phyloP scores from a whole-genome alignment of 208 protist genomes.

The Trypanosoma platydactyli region DNA sequence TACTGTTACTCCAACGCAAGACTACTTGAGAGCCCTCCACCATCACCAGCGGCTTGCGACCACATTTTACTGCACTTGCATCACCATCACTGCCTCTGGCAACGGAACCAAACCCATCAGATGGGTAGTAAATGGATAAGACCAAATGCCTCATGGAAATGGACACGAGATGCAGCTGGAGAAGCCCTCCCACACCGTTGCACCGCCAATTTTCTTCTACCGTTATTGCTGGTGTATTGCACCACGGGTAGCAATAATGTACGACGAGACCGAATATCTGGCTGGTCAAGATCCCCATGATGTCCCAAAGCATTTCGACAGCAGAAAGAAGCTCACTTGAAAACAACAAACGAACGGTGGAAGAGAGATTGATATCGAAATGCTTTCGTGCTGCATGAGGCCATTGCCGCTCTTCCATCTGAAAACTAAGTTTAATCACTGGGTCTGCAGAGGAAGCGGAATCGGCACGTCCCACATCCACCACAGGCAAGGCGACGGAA shows the following conservation, averaged over 20 bases:
- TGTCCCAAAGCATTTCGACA: constrained; percentile 45
- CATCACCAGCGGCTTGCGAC: neutral
- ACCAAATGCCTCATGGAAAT: constrained; percentile 1
- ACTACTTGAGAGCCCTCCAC: constrained; percentile 9
- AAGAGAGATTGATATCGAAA: constrained; percentile 18
- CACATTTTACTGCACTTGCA: neutral
- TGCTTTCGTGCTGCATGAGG: constrained; percentile 22
- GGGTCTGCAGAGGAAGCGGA: neutral
- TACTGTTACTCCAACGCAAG: constrained; percentile 11
- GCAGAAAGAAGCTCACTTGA: constrained; percentile 28
- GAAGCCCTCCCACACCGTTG: constrained; percentile 10
- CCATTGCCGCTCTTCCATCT: constrained; percentile 2
- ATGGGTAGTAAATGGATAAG: constrained; percentile 23
- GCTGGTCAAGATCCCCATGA: constrained; percentile 34
- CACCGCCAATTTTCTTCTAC: constrained; percentile 20
- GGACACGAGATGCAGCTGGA: constrained; percentile 5
- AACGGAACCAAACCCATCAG: constrained; percentile 23
- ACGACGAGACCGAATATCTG: constrained; percentile 29
- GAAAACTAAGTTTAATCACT: constrained; percentile 2
- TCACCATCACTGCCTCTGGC: neutral
- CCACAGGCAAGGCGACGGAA: neutral
- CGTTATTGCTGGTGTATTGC: constrained; percentile 8
- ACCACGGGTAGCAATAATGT: constrained; percentile 33
- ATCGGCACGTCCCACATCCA: neutral
- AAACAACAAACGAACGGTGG: constrained; percentile 13